These are phyloP conservation scores for Nakazawaea anatomiae DNA, from an alignment of 805 yeast genomes.

Conservation along the genomic window DNA sequence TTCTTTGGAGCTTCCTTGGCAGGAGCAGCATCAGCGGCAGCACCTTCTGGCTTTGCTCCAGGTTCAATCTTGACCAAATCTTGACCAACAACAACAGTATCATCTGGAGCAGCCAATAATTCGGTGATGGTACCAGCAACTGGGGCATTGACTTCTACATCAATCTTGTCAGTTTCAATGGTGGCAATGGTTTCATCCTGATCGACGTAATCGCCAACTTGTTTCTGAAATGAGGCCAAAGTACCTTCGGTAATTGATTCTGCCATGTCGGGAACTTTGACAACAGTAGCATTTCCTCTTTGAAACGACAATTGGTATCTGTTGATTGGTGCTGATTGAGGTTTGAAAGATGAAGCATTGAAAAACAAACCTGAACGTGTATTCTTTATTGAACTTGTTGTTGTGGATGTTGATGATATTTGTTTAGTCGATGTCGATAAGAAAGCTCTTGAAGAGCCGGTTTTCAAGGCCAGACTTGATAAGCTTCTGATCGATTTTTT, in stretches of 20 bases:
- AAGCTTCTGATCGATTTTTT: conserved; percentile 1
- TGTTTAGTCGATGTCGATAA: neutral
- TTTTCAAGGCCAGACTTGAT: neutral
- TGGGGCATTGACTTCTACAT: conserved; percentile 95
- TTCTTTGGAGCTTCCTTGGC: conserved; percentile 25
- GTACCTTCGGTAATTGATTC: conserved; percentile 98
- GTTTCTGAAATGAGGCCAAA: conserved; percentile 56
- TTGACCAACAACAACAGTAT: conserved; percentile 95
- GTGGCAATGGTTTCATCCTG: conserved; percentile 92
- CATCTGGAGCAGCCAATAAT: conserved; percentile 76
- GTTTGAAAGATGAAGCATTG: neutral
- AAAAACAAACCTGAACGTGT: neutral
- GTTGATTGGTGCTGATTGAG: neutral
- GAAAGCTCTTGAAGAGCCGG: neutral
- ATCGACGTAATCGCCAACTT: conserved; percentile 83
- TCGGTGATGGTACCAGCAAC: conserved; percentile 85
- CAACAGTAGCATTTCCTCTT: conserved; percentile 35
- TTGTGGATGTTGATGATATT: neutral
- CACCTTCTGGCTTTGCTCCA: conserved; percentile 62
- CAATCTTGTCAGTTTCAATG: conserved; percentile 97
- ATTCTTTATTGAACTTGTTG: neutral
- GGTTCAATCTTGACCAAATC: conserved; percentile 83
- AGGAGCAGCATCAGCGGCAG: conserved; percentile 32
- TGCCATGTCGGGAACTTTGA: conserved; percentile 97
- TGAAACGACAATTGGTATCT: conserved; percentile 1